Evolutionary conservation across 176 grass and related monocot species (phyloP).

Genomic region (Zizania latifolia): DNA sequence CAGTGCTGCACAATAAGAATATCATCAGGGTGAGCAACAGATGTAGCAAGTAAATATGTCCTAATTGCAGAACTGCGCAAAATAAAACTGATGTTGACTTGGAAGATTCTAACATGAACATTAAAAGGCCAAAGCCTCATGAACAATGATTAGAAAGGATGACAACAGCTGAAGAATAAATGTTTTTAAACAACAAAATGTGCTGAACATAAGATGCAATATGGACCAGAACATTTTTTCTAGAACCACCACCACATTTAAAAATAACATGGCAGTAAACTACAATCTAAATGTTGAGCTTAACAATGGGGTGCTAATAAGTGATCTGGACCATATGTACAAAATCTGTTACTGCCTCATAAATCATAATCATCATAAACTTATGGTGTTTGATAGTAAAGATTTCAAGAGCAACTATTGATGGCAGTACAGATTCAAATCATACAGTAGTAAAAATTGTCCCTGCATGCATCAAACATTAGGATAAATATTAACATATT

Average conservation of each 20-base stretch:
- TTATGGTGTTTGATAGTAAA: not conserved
- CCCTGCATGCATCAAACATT: conserved; percentile 14
- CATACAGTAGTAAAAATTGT: not conserved
- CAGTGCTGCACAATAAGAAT: conserved; percentile 49
- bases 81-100: not conserved
- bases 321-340: not conserved
- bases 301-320: not conserved
- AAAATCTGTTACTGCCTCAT: not conserved
- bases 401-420: not conserved
- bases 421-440: conserved; percentile 2
- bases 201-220: not conserved
- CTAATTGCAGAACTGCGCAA: not conserved
- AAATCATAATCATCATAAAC: conserved; percentile 11
- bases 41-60: not conserved
- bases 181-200: not conserved
- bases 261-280: not conserved
- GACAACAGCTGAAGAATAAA: not conserved
- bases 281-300: not conserved
- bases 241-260: not conserved
- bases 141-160: not conserved
- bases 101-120: not conserved
- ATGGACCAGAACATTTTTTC: not conserved
- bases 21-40: conserved; percentile 13
- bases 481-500: conserved; percentile 2
- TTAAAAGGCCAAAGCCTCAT: not conserved